Base-by-base conservation (phyloP, 176 grass and related monocot species). In the Phyllostachys edulis region DNA sequence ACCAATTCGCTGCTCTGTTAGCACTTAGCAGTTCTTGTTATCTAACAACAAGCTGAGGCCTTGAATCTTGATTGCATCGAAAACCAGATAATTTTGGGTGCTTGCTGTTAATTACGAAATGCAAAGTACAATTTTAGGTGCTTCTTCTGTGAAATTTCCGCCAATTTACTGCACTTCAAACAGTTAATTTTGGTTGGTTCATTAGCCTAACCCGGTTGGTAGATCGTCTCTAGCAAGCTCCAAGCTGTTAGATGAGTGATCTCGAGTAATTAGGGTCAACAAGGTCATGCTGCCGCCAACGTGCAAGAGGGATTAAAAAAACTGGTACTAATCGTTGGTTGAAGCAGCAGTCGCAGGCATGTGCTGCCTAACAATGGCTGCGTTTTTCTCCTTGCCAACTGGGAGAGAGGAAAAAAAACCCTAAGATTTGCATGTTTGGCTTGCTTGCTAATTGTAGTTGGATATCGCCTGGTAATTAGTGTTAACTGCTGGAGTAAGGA, bases 291-390 rank as follows among this genome's bases (percentile, higher is more conserved):
- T 47, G 73, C 73, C 59, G 67, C 67, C 15, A 17, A 82, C 69
- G 8, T 72, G 56, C 57, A 57, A 66, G 20, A 12, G 66, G 24
- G 27, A 37, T 32, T 76, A 55, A 72, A 82, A 82, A 69, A 75
- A 57, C 14, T 55, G 65, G 42, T 5, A 16, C 40, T 65, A 23
- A 36, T 13, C 0, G 88, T 70, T 81, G 63, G 82, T 76, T 80
- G 82, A 18, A 63, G 44, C 9, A 20, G 52, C 69, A 54, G 63
- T 67, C 41, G 36, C 45, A 45, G 69, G 44, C 63, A 69, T 80
- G 78, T 80, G 77, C 45, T 52, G 56, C 79, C 73, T 59, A 72
- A 83, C 84, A 67, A 60, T 83, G 47, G 38, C 67, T 45, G 64
- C 15, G 17, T 75, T 65, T 82, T 86, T 24, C 59, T 56, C 41